These are phyloP conservation scores for Citrus unshiu DNA, from an alignment of 345 rosid species.

Conservation along the genomic window DNA sequence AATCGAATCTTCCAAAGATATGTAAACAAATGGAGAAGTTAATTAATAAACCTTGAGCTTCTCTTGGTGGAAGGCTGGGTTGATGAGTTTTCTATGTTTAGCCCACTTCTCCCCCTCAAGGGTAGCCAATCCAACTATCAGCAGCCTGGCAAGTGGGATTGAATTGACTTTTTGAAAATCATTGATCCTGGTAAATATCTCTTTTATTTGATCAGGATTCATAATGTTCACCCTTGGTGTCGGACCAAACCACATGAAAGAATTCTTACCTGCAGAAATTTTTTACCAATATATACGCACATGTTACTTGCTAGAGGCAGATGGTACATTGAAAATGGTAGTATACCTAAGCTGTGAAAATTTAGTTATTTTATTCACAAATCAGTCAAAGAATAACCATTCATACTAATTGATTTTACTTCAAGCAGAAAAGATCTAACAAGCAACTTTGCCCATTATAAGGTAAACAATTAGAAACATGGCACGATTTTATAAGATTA, in stretches of 20 bases:
- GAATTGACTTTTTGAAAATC: slow-evolving; percentile 33
- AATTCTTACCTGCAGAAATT: slow-evolving; percentile 31
- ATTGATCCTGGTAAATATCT: slow-evolving; percentile 22
- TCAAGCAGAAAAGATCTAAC: no score
- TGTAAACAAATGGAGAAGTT: not conserved
- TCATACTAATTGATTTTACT: no score
- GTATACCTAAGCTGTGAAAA: no score
- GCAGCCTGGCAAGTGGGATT: slow-evolving; percentile 20
- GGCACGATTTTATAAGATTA: no score
- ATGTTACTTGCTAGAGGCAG: no score
- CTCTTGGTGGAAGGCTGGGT: not conserved
- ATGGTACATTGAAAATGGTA: not conserved
- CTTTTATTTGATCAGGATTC: slow-evolving; percentile 39
- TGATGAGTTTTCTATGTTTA: slow-evolving; percentile 36
- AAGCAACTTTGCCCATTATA: no score
- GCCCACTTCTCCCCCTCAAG: slow-evolving; percentile 41
- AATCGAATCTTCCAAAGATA: not conserved
- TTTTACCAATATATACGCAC: no score
- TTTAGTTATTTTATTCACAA: not conserved
- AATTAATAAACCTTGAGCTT: not conserved
- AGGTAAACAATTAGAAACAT: no score
- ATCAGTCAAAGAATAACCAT: not conserved
- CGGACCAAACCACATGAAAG: slow-evolving; percentile 43
- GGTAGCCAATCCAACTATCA: slow-evolving; percentile 22
- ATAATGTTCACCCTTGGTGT: slow-evolving; percentile 33